Conservation (phyloP, 257 asterid species). For the Sherardia arvensis region DNA sequence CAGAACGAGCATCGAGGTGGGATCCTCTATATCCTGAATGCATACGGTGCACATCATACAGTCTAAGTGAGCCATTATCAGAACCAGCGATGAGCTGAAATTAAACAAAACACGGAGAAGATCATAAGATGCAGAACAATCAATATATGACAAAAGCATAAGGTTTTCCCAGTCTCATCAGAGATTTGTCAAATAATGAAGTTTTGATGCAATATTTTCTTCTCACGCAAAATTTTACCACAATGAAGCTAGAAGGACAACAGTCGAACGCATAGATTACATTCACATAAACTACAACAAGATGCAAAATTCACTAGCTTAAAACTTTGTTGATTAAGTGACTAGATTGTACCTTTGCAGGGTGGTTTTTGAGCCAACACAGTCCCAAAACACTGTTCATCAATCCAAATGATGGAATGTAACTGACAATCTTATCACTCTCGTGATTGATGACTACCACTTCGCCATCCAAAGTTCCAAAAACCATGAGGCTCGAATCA, state of each 20-base stretch:
- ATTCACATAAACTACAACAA: not conserved
- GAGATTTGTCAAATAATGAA: slow-evolving; percentile 4
- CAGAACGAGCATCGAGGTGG: slow-evolving; percentile 30
- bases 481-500: slow-evolving; percentile 87
- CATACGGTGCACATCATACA: slow-evolving; percentile 50
- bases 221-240: slow-evolving; percentile 1
- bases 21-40: slow-evolving; percentile 37
- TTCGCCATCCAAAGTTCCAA: slow-evolving; percentile 93
- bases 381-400: slow-evolving; percentile 82
- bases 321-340: not conserved
- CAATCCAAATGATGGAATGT: slow-evolving; percentile 80
- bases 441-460: slow-evolving; percentile 80
- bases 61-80: slow-evolving; percentile 76
- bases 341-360: slow-evolving; percentile 56
- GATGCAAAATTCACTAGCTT: not conserved
- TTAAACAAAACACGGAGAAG: slow-evolving; percentile 12
- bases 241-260: not conserved
- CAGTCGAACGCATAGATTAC: not conserved
- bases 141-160: not conserved
- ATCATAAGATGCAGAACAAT: slow-evolving; percentile 7
- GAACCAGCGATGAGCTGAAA: slow-evolving; percentile 95
- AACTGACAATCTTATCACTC: slow-evolving; percentile 58
- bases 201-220: not conserved
- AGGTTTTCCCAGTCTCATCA: not conserved
- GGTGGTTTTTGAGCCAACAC: slow-evolving; percentile 80